These are phyloP conservation scores for Saccharomycopsis schoenii DNA, from an alignment of 805 yeast species.

Conservation along the genomic window DNA sequence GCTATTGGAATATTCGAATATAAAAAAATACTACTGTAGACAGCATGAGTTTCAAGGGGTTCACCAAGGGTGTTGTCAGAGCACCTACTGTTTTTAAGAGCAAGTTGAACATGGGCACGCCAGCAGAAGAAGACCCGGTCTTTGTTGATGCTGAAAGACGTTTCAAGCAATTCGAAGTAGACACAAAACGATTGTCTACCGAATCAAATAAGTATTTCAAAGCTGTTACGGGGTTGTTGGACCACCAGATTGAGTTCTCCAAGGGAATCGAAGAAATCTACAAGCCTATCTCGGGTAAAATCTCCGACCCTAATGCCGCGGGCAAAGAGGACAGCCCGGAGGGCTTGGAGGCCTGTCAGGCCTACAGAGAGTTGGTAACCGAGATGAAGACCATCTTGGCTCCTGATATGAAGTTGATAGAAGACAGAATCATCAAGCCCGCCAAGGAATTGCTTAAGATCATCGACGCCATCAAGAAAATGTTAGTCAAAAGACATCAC, in stretches of 20 bases:
- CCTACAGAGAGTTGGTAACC: conserved; percentile 76
- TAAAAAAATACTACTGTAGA: background rate
- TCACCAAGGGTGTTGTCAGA: conserved; percentile 67
- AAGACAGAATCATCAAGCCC: conserved; percentile 79
- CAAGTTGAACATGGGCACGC: conserved; percentile 79
- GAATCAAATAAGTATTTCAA: conserved; percentile 85
- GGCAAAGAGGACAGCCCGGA: conserved; percentile 93
- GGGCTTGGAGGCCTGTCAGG: conserved; percentile 90
- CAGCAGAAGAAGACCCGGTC: conserved; percentile 67
- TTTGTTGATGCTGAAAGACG: conserved; percentile 94
- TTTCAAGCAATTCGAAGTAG: conserved; percentile 82
- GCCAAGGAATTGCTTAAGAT: conserved; percentile 83
- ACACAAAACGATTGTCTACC: conserved; percentile 80
- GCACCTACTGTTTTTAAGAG: conserved; percentile 91
- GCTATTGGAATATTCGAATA: too few relatives aligned
- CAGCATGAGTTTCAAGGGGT: conserved; percentile 78
- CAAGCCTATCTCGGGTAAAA: conserved; percentile 89
- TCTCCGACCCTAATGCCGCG: conserved; percentile 74
- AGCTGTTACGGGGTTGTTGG: conserved; percentile 90
- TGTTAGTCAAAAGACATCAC: conserved; percentile 93
- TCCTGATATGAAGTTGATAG: conserved; percentile 90
- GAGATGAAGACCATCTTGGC: conserved; percentile 78
- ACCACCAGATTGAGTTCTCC: conserved; percentile 91
- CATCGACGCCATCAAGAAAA: conserved; percentile 75
- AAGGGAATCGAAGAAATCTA: conserved; percentile 91